Evolutionary conservation across 768 basidiomycete species (phyloP).

Genomic region (Rhizopogon vinicolor): DNA sequence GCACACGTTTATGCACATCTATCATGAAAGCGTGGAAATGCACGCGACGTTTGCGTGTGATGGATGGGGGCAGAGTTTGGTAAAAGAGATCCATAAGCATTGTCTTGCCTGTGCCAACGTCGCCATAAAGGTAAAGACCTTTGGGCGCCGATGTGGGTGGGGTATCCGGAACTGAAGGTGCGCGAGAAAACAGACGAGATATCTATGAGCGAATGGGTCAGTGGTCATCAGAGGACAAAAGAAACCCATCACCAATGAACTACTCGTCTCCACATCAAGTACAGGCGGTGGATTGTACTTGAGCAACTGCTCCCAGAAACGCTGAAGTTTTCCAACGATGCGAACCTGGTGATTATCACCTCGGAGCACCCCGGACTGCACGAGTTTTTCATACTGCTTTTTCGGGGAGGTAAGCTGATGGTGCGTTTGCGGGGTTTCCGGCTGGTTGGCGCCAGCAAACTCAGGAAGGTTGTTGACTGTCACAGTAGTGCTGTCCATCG

Average conservation of each 20-base stretch:
- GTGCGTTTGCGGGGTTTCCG: not conserved
- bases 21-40: slow-evolving; percentile 99
- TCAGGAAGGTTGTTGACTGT: not conserved
- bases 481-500: not conserved
- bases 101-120: slow-evolving; percentile 95
- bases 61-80: slow-evolving; percentile 64
- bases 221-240: slow-evolving; percentile 26
- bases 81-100: slow-evolving; percentile 99
- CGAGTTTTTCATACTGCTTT: slow-evolving; percentile 42
- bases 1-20: slow-evolving; percentile 92
- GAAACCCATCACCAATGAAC: slow-evolving; percentile 27
- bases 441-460: not conserved
- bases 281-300: slow-evolving; percentile 68
- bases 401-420: slow-evolving; percentile 17
- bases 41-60: slow-evolving; percentile 77
- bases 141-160: slow-evolving; percentile 62
- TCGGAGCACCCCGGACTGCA: slow-evolving; percentile 49
- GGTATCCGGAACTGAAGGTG: slow-evolving; percentile 12
- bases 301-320: slow-evolving; percentile 67
- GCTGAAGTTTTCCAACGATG: slow-evolving; percentile 80
- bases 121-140: slow-evolving; percentile 92
- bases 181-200: slow-evolving; percentile 26
- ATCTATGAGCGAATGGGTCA: slow-evolving; percentile 10
- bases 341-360: slow-evolving; percentile 81
- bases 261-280: slow-evolving; percentile 30